Evolutionary conservation across 148 eudicot species (phyloP).

Genomic region (Tetragonia tetragonoides): DNA sequence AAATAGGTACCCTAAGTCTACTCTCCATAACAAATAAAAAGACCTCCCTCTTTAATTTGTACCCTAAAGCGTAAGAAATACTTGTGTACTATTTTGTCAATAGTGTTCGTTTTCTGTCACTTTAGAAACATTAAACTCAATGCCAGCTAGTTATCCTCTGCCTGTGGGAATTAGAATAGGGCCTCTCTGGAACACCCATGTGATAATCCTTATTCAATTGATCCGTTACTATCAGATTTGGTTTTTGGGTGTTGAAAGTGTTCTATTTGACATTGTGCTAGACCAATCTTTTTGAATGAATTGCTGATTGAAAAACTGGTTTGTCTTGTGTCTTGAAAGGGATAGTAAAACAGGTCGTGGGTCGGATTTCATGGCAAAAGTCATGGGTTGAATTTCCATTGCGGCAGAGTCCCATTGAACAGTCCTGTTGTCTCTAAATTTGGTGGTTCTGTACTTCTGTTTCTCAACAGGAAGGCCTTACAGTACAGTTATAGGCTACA

Average conservation of each 20-base stretch:
- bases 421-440: neutral
- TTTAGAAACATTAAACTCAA: slow-evolving; percentile 24
- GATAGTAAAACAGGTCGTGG: too few species aligned
- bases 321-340: neutral
- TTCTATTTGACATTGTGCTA: neutral
- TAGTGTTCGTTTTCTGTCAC: slow-evolving; percentile 29
- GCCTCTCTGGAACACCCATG: slow-evolving; percentile 8
- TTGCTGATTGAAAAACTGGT: neutral
- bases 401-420: neutral
- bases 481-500: neutral
- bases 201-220: slow-evolving; percentile 1
- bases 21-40: slow-evolving; percentile 11
- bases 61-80: slow-evolving; percentile 15
- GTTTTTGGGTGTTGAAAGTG: slow-evolving; percentile 4
- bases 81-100: slow-evolving; percentile 22
- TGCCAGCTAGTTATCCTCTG: slow-evolving; percentile 27
- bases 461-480: neutral
- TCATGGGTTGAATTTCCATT: too few species aligned
- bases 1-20: slow-evolving; percentile 21
- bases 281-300: neutral
- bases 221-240: slow-evolving; percentile 16
- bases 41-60: slow-evolving; percentile 20
- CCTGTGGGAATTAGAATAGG: slow-evolving; percentile 22
- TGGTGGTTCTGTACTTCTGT: neutral
- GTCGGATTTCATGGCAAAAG: too few species aligned